Evolutionary conservation across 345 rosid genomes (phyloP), one percentile per base, ranked within the genome.

Genomic region (Murraya koenigii): DNA sequence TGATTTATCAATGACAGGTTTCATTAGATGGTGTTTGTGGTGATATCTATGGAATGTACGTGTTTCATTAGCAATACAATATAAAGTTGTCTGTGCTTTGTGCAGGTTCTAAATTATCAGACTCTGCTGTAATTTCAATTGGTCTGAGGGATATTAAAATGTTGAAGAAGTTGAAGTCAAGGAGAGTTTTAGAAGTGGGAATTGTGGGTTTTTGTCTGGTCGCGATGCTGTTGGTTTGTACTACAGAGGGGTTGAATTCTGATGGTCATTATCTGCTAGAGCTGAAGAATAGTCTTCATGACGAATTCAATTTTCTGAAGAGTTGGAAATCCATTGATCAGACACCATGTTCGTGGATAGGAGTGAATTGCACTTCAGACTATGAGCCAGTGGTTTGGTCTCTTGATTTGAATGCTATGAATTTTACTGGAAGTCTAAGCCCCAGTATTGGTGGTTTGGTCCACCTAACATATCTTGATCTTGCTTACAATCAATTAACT

Each of bases 321-420:
- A 85, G 84, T 66, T 96, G 99, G 99, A 90, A 89, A 25, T 66
- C 84, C 26, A 75, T 47, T 49, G 98, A 92, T 55, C 92, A 88
- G 82, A 90, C 87, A 8, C 98, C 99, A 0, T 96, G 99, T 80
- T 66, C 72, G 20, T 96, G 99, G 99, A 78, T 72, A 44, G 97
- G 99, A 72, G 95, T 96, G 75, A 83, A 86, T 66, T 96, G 99
- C 88, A 85, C 86, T 76, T 49, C 78, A 2, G 84, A 79, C 52
- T 77, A 74, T 70, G 81, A 79, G 78, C 86, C 84, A 17, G 84
- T 88, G 17, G 97, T 95, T 66, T 76, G 83, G 86, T 77, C 88
- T 82, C 90, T 96, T 52, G 75, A 89, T 83, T 82, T 96, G 90
- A 87, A 72, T 72, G 87, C 84, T 4, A 86, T 86, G 95, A 94